A percentile compares a stretch with the other conserved stretches of the same genome.
These are phyloP conservation scores for Grigorovia jiainica DNA, from an alignment of 805 yeast species.

Conservation along the genomic window DNA sequence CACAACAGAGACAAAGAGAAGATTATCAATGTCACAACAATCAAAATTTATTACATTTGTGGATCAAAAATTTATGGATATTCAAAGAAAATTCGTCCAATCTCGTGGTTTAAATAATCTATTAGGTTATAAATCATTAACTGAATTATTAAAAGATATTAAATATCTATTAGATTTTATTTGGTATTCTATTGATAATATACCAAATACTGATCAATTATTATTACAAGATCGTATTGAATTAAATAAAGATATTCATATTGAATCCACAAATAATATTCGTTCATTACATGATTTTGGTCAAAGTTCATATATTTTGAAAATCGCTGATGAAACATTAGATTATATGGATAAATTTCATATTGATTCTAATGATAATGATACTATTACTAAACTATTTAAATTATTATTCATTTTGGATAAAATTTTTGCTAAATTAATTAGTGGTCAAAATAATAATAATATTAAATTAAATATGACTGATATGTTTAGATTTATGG, in stretches of 20 bases:
- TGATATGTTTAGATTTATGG: constrained; percentile 41
- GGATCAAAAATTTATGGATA: constrained; percentile 42
- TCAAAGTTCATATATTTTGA: constrained; percentile 52
- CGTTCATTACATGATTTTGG: constrained; percentile 34
- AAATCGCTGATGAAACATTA: constrained; percentile 55
- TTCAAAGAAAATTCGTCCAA: constrained; percentile 46
- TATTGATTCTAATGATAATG: constrained; percentile 15
- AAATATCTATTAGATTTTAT: constrained; percentile 43
- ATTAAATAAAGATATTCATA: neutral
- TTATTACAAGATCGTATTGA: neutral
- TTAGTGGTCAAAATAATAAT: constrained; percentile 31
- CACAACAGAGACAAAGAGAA: constrained; percentile 11
- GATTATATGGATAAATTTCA: constrained; percentile 46
- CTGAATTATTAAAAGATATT: constrained; percentile 37
- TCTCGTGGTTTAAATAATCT: constrained; percentile 31
- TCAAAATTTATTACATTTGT: constrained; percentile 45
- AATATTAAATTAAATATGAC: constrained; percentile 34
- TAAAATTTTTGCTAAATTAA: constrained; percentile 30
- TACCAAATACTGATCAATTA: constrained; percentile 23
- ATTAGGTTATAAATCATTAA: constrained; percentile 22
- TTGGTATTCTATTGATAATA: constrained; percentile 48
- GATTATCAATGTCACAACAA: constrained; percentile 42
- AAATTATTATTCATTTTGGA: constrained; percentile 34
- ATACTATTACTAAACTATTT: constrained; percentile 30
- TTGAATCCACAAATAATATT: neutral